These are phyloP conservation scores for Monilinia aucupariae DNA, from an alignment of 2,329 filamentous ascomycete genomes.

Conservation along the genomic window DNA sequence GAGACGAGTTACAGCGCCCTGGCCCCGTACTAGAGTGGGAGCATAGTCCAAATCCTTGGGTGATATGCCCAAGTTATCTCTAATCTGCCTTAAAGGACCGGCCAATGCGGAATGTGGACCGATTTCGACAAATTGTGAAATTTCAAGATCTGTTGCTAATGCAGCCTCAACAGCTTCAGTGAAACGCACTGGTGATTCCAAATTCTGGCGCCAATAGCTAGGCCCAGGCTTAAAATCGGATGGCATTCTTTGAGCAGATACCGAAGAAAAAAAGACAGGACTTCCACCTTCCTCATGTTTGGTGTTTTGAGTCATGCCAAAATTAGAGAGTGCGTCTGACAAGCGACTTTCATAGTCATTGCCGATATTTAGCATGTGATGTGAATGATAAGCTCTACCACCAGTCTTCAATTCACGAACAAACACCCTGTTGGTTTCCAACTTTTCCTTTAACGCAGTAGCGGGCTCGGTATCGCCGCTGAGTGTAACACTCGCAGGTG, in stretches of 20 bases:
- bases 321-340: not conserved
- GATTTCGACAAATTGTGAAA: conserved; percentile 19
- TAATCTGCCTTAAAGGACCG: conserved; percentile 18
- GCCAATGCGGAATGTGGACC: conserved; percentile 21
- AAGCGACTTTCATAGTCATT: conserved; percentile 14
- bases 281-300: not conserved
- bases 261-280: not conserved
- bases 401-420: conserved; percentile 15
- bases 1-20: conserved; percentile 9
- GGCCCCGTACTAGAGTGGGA: conserved; percentile 17
- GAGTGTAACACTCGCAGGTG: conserved; percentile 25
- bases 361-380: conserved; percentile 15
- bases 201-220: conserved; percentile 22
- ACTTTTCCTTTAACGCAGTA: not conserved
- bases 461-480: conserved; percentile 21
- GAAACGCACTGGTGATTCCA: conserved; percentile 21
- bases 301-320: not conserved
- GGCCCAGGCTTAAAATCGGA: not conserved
- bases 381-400: conserved; percentile 20
- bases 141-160: not conserved
- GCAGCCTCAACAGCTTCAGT: conserved; percentile 3
- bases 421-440: conserved; percentile 24
- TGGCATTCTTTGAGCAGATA: not conserved
- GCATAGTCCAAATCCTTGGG: conserved; percentile 31
- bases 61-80: not conserved